phyloP scores from a whole-genome alignment of 345 rosid species.

The Ceriops tagal region DNA sequence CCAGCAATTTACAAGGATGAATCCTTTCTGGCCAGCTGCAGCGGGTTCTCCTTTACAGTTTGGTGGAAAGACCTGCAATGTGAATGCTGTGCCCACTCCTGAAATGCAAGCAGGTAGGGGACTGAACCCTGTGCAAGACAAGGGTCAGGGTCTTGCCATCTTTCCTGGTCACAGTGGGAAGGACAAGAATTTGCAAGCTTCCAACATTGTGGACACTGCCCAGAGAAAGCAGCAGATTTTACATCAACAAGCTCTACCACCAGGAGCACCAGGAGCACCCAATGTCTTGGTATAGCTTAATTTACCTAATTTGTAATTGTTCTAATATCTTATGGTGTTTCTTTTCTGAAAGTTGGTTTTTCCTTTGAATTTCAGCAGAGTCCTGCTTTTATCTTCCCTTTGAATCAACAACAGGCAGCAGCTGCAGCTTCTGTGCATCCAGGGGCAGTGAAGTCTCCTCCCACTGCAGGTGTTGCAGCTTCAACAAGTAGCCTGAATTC shows the following conservation, averaged over 20 bases:
- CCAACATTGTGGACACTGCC: conserved; percentile 52
- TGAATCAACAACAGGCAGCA: conserved; percentile 81
- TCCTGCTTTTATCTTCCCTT: conserved; percentile 82
- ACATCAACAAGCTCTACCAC: conserved; percentile 77
- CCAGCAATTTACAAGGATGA: conserved; percentile 78
- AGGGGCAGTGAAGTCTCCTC: conserved; percentile 55
- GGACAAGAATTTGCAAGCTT: conserved; percentile 51
- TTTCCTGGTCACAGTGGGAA: conserved; percentile 45
- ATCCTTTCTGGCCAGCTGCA: conserved; percentile 88
- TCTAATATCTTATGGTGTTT: neutral
- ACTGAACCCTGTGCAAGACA: conserved; percentile 52
- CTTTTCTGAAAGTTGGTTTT: neutral
- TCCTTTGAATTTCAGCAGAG: conserved; percentile 50
- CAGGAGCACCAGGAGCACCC: conserved; percentile 81
- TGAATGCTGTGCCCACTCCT: conserved; percentile 65
- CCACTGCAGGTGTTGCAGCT: conserved; percentile 38
- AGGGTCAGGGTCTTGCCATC: conserved; percentile 45
- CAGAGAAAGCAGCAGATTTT: conserved; percentile 83
- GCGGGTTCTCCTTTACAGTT: conserved; percentile 69
- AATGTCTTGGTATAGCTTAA: conserved; percentile 56
- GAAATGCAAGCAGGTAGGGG: conserved; percentile 66
- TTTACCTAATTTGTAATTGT: neutral
- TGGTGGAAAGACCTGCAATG: conserved; percentile 74
- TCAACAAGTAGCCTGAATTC: conserved; percentile 45
- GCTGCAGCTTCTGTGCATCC: conserved; percentile 63